These are phyloP conservation scores for Penicillium bialowiezense DNA, from an alignment of 495 filamentous ascomycete genomes.

Conservation along the genomic window DNA sequence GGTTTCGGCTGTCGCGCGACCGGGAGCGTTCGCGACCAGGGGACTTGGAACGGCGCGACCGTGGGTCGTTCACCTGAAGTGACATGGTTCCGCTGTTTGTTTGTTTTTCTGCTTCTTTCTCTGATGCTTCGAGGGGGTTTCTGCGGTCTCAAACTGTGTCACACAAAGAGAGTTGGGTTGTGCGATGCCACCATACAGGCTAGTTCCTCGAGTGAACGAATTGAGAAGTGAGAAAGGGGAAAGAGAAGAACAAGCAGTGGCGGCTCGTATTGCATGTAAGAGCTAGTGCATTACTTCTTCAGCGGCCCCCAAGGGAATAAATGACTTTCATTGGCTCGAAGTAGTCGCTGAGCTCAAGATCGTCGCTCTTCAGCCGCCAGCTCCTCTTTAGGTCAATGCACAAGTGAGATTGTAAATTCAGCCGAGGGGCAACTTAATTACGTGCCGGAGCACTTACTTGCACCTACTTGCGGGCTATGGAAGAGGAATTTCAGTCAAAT, in stretches of 20 bases:
- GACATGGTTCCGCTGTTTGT: slow-evolving; percentile 30
- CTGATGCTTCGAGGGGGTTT: no score
- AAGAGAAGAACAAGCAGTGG: no score
- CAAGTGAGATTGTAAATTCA: slow-evolving; percentile 1
- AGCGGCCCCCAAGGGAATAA: background rate
- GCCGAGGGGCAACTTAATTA: background rate
- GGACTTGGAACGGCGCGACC: slow-evolving; percentile 61
- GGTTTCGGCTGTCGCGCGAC: slow-evolving; percentile 45
- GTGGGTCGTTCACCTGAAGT: slow-evolving; percentile 56
- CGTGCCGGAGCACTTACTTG: no score
- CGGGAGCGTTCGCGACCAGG: slow-evolving; percentile 50
- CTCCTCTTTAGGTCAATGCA: slow-evolving; percentile 1
- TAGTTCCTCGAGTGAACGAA: background rate
- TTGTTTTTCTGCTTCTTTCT: no score
- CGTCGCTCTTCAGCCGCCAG: slow-evolving; percentile 9
- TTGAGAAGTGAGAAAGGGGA: slow-evolving; percentile 12
- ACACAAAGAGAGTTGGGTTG: background rate
- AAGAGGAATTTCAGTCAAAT: slow-evolving; percentile 1
- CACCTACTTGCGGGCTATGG: no score
- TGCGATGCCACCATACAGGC: background rate
- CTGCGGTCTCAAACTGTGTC: no score
- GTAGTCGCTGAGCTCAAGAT: slow-evolving; percentile 2
- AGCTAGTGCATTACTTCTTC: slow-evolving; percentile 1
- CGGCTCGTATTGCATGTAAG: slow-evolving; percentile 1
- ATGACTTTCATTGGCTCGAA: slow-evolving; percentile 4